Evolutionary conservation across 2,329 filamentous ascomycete genomes (phyloP), one percentile per base, ranked within the genome.

Genomic region (Arthrocladium fulminans): DNA sequence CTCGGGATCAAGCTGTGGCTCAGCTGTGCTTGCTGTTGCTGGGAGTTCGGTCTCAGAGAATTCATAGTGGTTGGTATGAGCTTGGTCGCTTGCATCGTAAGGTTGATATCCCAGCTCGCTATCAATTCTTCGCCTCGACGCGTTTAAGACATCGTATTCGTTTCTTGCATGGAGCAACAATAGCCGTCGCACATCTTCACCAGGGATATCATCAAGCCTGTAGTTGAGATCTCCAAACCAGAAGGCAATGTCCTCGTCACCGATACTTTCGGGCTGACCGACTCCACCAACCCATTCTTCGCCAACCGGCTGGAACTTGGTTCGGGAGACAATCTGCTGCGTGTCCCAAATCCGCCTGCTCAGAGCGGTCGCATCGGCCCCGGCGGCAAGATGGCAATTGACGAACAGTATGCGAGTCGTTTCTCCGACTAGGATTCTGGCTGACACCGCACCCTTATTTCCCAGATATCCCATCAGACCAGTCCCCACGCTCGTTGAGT

Each of bases 191-290:
- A 98, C 92, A 63, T 98, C 92, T 30, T 92, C 85, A 1, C 88
- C 89, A 0, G 90, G 86, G 42, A 97, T 77, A 38, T 84, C 86
- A 44, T 94, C 87, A 0, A 98, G 74, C 25, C 92, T 80, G 62
- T 96, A 98, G 63, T 98, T 98, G 35, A 98, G 73, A 64, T 98
- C 92, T 5, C 92, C 92, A 60, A 95, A 86, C 88, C 90, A 97
- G 61, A 98, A 96, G 0, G 83, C 81, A 67, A 96, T 88, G 61
- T 98, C 92, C 56, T 94, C 90, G 32, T 94, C 86, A 1, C 87
- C 89, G 54, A 98, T 83, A 29, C 73, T 77, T 45, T 85, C 80
- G 0, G 74, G 70, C 19, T 83, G 79, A n/a, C 82, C 80, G 30
- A 67, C 63, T 2, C 62, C 66, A 50, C 75, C 71, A 2, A 81